Conservation (phyloP, 2,329 filamentous ascomycete genomes). For the Rutstroemia sp. region DNA sequence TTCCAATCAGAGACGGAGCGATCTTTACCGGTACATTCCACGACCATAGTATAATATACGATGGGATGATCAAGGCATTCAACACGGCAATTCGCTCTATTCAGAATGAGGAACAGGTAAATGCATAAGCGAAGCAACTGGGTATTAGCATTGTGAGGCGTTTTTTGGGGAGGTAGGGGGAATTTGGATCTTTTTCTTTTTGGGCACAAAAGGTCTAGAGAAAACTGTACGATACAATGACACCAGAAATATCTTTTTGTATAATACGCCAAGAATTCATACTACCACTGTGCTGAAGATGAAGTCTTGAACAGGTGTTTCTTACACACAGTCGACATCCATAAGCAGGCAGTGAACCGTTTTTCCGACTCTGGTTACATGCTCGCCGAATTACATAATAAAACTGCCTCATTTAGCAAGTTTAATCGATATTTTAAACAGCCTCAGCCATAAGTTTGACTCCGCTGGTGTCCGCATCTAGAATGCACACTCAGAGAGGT, state of each 20-base stretch:
- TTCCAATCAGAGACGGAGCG: slow-evolving; percentile 18
- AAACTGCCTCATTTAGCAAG: too few relatives aligned
- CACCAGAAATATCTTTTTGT: neutral
- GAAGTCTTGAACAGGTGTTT: neutral
- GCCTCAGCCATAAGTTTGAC: neutral
- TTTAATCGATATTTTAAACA: too few relatives aligned
- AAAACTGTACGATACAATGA: neutral
- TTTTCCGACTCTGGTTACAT: neutral
- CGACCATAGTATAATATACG: slow-evolving; percentile 4
- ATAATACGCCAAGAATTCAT: neutral
- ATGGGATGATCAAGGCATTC: neutral
- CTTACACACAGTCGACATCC: neutral
- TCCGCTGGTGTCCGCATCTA: neutral
- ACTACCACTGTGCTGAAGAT: neutral
- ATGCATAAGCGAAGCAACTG: slow-evolving; percentile 3
- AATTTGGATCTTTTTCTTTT: slow-evolving; percentile 2
- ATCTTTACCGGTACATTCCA: slow-evolving; percentile 19
- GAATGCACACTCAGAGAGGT: neutral
- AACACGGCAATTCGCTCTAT: slow-evolving; percentile 8
- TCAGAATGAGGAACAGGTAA: slow-evolving; percentile 8
- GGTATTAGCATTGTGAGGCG: slow-evolving; percentile 4
- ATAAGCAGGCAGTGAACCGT: neutral
- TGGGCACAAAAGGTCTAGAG: neutral
- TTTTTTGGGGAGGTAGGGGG: neutral
- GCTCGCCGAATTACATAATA: neutral